Conservation (phyloP, 306 rosid species). For the Prunus dulcis region DNA sequence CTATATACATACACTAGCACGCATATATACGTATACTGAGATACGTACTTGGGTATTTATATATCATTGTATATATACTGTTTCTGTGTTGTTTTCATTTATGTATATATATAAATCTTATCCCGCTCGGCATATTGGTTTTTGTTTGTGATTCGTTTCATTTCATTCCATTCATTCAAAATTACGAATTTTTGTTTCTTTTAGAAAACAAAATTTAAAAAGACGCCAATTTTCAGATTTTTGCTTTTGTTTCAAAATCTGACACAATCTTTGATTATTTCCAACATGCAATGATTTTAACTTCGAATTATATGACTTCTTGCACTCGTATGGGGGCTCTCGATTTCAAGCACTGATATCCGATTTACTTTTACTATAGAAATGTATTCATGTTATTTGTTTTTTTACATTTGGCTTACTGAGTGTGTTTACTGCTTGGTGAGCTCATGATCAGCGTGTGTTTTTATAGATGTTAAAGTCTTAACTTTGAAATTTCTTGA, state of each 20-base stretch:
- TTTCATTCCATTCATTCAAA: not conserved
- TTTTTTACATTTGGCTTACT: slow-evolving; percentile 11
- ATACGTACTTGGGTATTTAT: not conserved
- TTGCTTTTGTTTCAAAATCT: not conserved
- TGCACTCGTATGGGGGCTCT: slow-evolving; percentile 7
- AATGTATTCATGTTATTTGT: slow-evolving; percentile 6
- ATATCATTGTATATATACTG: not conserved
- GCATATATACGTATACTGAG: not conserved
- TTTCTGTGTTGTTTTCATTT: not conserved
- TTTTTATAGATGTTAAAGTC: not conserved
- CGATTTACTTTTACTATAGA: slow-evolving; percentile 33
- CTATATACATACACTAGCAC: not conserved
- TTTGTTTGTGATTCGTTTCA: not conserved
- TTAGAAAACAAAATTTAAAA: not conserved
- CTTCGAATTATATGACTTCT: slow-evolving; percentile 31
- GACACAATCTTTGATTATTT: not conserved
- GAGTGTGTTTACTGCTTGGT: not conserved
- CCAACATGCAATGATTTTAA: slow-evolving; percentile 42
- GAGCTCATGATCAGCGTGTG: not conserved
- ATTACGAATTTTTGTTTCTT: not conserved
- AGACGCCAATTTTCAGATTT: not conserved
- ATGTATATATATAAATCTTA: not conserved
- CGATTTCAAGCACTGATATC: slow-evolving; percentile 14
- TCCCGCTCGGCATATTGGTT: not conserved
- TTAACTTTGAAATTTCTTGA: not conserved